These are phyloP conservation scores for Aquilaria malaccensis DNA, from an alignment of 345 rosid genomes.

Conservation along the genomic window DNA sequence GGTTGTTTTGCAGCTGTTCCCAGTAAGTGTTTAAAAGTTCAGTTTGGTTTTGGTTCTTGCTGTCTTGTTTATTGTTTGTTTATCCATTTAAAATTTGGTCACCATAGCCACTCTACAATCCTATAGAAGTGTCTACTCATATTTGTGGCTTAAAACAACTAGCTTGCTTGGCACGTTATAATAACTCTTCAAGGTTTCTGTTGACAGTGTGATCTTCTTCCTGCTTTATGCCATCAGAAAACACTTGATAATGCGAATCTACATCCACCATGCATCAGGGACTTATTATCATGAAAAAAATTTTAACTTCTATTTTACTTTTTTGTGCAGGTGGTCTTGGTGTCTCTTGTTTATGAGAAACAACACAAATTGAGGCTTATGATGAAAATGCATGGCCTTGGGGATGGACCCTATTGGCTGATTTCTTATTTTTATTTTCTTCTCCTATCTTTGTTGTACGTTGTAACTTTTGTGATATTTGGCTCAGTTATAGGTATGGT, in stretches of 20 bases:
- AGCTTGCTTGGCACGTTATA: too few relatives aligned
- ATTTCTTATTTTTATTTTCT: slow-evolving; percentile 78
- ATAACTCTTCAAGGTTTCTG: too few relatives aligned
- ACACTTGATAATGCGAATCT: too few relatives aligned
- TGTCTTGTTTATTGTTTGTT: not conserved
- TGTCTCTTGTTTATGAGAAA: slow-evolving; percentile 74
- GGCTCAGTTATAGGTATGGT: slow-evolving; percentile 65
- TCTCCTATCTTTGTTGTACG: slow-evolving; percentile 47
- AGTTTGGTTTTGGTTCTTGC: not conserved
- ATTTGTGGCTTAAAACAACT: too few relatives aligned
- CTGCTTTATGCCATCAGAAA: too few relatives aligned
- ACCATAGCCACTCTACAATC: too few relatives aligned
- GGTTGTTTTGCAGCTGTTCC: slow-evolving; percentile 76
- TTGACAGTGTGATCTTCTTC: too few relatives aligned
- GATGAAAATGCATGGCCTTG: slow-evolving; percentile 99
- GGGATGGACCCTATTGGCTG: slow-evolving; percentile 92
- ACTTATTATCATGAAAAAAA: too few relatives aligned
- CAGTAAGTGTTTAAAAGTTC: slow-evolving; percentile 50
- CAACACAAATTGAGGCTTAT: slow-evolving; percentile 71
- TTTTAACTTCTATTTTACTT: not conserved
- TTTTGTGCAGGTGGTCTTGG: slow-evolving; percentile 54
- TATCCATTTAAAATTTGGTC: too few relatives aligned
- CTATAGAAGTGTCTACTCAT: too few relatives aligned
- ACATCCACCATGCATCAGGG: too few relatives aligned
- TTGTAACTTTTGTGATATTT: slow-evolving; percentile 61